These are phyloP conservation scores for Cucumis melo DNA, from an alignment of 306 rosid species.

Conservation along the genomic window DNA sequence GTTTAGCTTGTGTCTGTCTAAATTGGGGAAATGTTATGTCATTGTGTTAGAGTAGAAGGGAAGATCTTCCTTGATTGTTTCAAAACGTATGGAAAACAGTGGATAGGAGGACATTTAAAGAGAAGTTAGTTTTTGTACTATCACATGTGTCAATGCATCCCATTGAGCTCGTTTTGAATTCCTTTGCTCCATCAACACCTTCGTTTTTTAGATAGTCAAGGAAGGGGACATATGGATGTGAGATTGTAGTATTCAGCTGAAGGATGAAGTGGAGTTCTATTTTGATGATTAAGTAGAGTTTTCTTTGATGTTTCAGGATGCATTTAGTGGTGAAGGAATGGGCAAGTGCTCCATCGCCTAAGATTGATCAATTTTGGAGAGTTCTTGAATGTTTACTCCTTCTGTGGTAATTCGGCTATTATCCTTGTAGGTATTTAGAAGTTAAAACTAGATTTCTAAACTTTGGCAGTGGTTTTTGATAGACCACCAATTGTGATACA, in stretches of 20 bases:
- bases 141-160: neutral
- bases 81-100: neutral
- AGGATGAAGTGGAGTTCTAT: neutral
- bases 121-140: neutral
- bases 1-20: neutral
- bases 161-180: neutral
- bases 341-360: no score
- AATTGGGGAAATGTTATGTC: neutral
- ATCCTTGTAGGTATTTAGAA: no score
- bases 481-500: no score
- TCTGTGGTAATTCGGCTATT: no score
- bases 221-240: neutral
- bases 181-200: neutral
- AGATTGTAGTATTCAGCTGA: neutral
- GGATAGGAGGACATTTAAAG: neutral
- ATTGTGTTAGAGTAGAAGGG: neutral
- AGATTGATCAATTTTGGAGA: no score
- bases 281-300: no score
- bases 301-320: no score
- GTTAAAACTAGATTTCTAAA: no score
- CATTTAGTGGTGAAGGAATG: no score
- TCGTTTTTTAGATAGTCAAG: neutral
- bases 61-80: neutral
- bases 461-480: no score
- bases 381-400: no score